These are phyloP conservation scores for Candida freyschussii DNA, from an alignment of 1,139 yeast species.

Conservation along the genomic window DNA sequence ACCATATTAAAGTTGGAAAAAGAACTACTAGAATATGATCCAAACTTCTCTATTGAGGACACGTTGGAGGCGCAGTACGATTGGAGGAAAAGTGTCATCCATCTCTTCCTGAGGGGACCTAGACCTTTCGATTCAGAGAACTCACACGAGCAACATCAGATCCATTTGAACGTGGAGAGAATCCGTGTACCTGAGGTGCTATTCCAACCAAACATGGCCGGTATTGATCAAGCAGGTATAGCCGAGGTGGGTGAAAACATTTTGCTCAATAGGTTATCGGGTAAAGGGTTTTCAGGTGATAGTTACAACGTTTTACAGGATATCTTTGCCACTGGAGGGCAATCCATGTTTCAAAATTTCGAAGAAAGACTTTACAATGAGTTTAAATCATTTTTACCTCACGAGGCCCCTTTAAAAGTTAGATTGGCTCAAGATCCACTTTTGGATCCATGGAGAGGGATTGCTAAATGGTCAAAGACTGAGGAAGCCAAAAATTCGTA, in stretches of 20 bases:
- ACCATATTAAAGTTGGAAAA: slow-evolving; percentile 62
- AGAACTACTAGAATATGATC: slow-evolving; percentile 74
- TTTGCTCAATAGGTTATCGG: slow-evolving; percentile 54
- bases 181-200: slow-evolving; percentile 88
- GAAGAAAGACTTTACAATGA: slow-evolving; percentile 63
- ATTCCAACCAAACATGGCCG: slow-evolving; percentile 94
- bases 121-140: slow-evolving; percentile 63
- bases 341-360: slow-evolving; percentile 60
- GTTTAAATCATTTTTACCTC: slow-evolving; percentile 66
- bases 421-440: slow-evolving; percentile 63
- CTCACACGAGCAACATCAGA: slow-evolving; percentile 73
- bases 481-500: slow-evolving; percentile 44
- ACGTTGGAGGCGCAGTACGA: slow-evolving; percentile 79
- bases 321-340: slow-evolving; percentile 84
- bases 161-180: slow-evolving; percentile 86
- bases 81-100: slow-evolving; percentile 77
- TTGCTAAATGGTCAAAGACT: slow-evolving; percentile 70
- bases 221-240: slow-evolving; percentile 92
- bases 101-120: slow-evolving; percentile 87
- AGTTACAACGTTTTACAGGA: slow-evolving; percentile 36
- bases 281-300: slow-evolving; percentile 50
- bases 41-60: slow-evolving; percentile 79
- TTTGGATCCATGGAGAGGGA: slow-evolving; percentile 90
- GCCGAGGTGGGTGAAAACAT: slow-evolving; percentile 71
- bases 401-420: slow-evolving; percentile 57